Percentiles rank a stretch among this genome's conserved stretches.
phyloP scores from a whole-genome alignment of 768 basidiomycete genomes.

The Termitomyces titanicus region DNA sequence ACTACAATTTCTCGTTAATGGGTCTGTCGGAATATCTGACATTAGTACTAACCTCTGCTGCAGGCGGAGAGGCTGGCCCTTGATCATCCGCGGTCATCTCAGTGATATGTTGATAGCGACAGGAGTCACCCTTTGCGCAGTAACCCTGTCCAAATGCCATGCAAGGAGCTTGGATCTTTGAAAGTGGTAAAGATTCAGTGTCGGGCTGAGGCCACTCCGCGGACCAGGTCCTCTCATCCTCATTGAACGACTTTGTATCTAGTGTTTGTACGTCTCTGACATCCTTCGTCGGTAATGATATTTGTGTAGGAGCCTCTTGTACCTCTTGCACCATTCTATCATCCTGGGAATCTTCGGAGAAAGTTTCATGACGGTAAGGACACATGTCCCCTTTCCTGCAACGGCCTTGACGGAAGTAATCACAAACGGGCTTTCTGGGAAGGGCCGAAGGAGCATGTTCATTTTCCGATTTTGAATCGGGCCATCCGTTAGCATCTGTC shows the following conservation, averaged over 20 bases:
- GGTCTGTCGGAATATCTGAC: not conserved
- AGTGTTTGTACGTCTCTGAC: not conserved
- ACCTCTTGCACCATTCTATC: not conserved
- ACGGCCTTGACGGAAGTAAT: not conserved
- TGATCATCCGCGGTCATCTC: constrained; percentile 9
- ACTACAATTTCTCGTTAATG: not conserved
- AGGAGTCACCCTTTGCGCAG: constrained; percentile 26
- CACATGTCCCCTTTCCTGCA: not conserved
- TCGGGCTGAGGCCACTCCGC: constrained; percentile 15
- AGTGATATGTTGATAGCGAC: constrained; percentile 26
- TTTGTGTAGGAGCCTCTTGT: not conserved
- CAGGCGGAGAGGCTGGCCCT: not conserved
- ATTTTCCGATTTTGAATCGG: constrained; percentile 2
- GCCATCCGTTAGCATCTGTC: constrained; percentile 1
- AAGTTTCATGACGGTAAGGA: not conserved
- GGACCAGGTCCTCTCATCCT: constrained; percentile 17
- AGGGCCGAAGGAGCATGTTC: constrained; percentile 6
- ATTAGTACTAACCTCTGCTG: not conserved
- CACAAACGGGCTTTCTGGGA: not conserved
- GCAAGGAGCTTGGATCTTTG: constrained; percentile 25
- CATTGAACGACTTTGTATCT: not conserved
- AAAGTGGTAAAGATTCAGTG: not conserved
- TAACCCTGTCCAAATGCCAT: constrained; percentile 32
- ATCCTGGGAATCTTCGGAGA: not conserved
- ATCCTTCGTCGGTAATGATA: not conserved